phyloP scores from a whole-genome alignment of 352 stramenopile genomes.

The Pythium phragmitis region DNA sequence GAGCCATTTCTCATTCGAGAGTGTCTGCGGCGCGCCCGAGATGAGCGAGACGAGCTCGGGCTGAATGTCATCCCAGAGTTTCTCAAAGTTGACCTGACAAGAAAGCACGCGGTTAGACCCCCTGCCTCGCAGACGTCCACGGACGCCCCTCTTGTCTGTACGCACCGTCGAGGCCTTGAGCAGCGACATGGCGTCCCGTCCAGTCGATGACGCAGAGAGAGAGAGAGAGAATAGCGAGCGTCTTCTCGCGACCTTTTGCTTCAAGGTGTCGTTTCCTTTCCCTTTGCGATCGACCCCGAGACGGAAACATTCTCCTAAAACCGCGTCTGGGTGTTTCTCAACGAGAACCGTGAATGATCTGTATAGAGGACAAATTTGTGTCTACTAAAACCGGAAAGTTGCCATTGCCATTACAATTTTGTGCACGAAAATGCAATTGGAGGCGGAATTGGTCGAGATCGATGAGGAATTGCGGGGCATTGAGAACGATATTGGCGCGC shows the following conservation, averaged over 20 bases:
- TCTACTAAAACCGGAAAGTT: constrained; percentile 8
- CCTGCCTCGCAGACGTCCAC: neutral
- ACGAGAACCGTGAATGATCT: constrained; percentile 1
- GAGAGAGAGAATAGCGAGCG: neutral
- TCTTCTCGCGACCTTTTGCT: constrained; percentile 7
- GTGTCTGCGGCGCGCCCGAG: constrained; percentile 56
- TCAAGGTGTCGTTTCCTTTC: constrained; percentile 30
- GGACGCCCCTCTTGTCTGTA: neutral
- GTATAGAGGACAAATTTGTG: constrained; percentile 1
- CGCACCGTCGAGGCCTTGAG: constrained; percentile 77
- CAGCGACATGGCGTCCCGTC: constrained; percentile 54
- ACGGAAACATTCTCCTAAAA: constrained; percentile 25
- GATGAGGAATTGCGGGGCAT: constrained; percentile 55
- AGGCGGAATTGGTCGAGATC: constrained; percentile 43
- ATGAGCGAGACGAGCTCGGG: constrained; percentile 72
- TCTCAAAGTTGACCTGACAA: constrained; percentile 81
- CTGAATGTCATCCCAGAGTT: constrained; percentile 83
- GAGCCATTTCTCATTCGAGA: constrained; percentile 85
- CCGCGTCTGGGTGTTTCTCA: constrained; percentile 14
- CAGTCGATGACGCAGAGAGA: neutral
- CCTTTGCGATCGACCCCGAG: neutral
- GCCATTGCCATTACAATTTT: constrained; percentile 13
- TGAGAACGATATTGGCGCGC: constrained; percentile 48
- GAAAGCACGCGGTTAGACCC: neutral
- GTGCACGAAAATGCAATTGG: constrained; percentile 17